Evolutionary conservation across 805 yeast species (phyloP).

Genomic region (Kluyveromyces siamensis): DNA sequence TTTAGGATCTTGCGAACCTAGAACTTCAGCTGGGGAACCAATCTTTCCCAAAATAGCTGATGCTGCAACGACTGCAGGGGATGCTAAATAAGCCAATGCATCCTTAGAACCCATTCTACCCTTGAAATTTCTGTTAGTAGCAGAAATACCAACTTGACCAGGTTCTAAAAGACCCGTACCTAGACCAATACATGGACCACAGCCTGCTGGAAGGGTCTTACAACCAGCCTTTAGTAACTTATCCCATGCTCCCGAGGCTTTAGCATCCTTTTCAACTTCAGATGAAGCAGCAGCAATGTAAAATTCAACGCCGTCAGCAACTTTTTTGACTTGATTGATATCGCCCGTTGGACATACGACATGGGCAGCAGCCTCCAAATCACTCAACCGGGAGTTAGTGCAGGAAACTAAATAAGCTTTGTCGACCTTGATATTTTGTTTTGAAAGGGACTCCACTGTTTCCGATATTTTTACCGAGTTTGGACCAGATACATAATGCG

Average conservation of each 20-base stretch:
- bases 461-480: slow-evolving; percentile 90
- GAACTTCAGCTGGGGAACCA: slow-evolving; percentile 82
- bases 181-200: slow-evolving; percentile 98
- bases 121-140: slow-evolving; percentile 96
- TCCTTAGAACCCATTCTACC: slow-evolving; percentile 99
- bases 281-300: slow-evolving; percentile 97
- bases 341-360: slow-evolving; percentile 44
- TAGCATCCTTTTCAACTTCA: slow-evolving; percentile 88
- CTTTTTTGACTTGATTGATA: slow-evolving; percentile 39
- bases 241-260: slow-evolving; percentile 86
- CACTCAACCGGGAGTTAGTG: slow-evolving; percentile 89
- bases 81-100: slow-evolving; percentile 90
- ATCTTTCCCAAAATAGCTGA: slow-evolving; percentile 93
- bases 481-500: slow-evolving; percentile 93
- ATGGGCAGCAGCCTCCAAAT: slow-evolving; percentile 89
- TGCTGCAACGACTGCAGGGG: slow-evolving; percentile 98
- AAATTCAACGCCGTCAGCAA: slow-evolving; percentile 86
- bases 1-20: slow-evolving; percentile 46
- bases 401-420: slow-evolving; percentile 98
- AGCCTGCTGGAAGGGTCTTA: slow-evolving; percentile 91
- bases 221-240: slow-evolving; percentile 87
- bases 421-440: slow-evolving; percentile 66
- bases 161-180: slow-evolving; percentile 90
- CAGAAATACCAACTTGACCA: slow-evolving; percentile 97
- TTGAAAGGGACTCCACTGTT: slow-evolving; percentile 65